Percentiles rank a stretch among this genome's conserved stretches.
These are phyloP conservation scores for Sonneratia alba DNA, from an alignment of 345 rosid genomes.

Conservation along the genomic window DNA sequence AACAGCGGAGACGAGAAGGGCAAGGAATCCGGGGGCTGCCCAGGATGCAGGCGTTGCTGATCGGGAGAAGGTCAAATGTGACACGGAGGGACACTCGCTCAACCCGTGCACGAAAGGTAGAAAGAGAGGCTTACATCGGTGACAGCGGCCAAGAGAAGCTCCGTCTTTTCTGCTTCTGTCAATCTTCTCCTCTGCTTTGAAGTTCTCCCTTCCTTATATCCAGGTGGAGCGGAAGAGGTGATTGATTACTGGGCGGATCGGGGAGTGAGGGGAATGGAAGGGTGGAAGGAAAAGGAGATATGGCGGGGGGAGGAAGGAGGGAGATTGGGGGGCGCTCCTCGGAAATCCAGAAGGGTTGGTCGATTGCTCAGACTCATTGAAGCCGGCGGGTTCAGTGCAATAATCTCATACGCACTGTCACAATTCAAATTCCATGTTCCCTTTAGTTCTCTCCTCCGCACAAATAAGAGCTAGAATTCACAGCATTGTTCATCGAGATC, in stretches of 20 bases:
- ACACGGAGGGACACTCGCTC: not conserved
- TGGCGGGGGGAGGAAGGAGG: no score
- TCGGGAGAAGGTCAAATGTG: not conserved
- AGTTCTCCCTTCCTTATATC: not conserved
- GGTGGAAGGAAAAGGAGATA: not conserved
- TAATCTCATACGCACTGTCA: no score
- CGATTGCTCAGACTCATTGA: not conserved
- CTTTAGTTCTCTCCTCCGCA: no score
- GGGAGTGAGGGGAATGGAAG: not conserved
- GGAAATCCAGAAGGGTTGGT: slow-evolving; percentile 6
- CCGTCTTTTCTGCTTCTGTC: no score
- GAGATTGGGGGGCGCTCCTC: not conserved
- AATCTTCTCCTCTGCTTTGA: not conserved
- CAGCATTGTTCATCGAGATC: no score
- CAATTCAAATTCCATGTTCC: no score
- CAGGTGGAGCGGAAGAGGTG: not conserved
- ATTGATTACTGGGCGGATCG: not conserved
- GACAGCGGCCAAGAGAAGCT: not conserved
- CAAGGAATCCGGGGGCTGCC: no score
- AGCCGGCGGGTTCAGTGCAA: no score
- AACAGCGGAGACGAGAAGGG: no score
- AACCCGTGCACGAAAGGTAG: no score
- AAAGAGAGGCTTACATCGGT: not conserved
- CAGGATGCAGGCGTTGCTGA: not conserved
- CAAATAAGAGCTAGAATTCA: no score